Base-by-base conservation (phyloP, 306 rosid species). In the Astragalus glycyphyllos region DNA sequence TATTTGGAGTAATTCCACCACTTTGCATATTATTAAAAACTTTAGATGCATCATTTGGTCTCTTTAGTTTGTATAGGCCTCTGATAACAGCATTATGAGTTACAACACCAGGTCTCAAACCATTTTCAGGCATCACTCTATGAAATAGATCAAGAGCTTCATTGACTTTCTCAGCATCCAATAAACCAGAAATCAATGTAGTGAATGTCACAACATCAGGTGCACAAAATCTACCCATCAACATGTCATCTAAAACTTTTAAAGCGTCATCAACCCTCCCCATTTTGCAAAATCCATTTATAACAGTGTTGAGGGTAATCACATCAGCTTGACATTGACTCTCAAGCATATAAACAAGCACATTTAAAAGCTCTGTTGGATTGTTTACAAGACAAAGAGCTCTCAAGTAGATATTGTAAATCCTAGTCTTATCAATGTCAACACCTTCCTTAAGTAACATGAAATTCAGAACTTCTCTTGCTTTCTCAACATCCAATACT, bases 141-240 rank as follows among this genome's bases (percentile, higher is more conserved):
- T 60, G 45, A 32, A 88, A 67, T 16, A 88, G 23, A 76, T 77
- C 80, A 56, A 87, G 70, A 44, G 90, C 92, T 56, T 90, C 98
- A 56, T 49, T 10, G 32, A 83, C 81, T 87, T 77, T 87, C 67
- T 86, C 90, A 65, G 81, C 79, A 37, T 78, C 76, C 53, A 93
- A 61, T 58, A 93, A 63, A 65, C 97, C 94, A 78, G 72, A 79
- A 57, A 90, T 81, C 51, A 85, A 65, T 7, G 92, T 85, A 35
- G 98, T 93, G 84, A 88, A 93, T 64, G 90, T 85, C 73, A 93
- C 94, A 23, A 61, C 75, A 81, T 93, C 88, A 41, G 92, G 98
- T 5, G 86, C 80, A 71, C 84, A 81, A 77, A 88, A 90, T 56
- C 90, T 90, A 14, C 96, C 89, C 20, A 38, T 42, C 61, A 73